Evolutionary conservation across 768 basidiomycete species (phyloP), one percentile per base, ranked within the genome.

Genomic region (Mycena latifolia): DNA sequence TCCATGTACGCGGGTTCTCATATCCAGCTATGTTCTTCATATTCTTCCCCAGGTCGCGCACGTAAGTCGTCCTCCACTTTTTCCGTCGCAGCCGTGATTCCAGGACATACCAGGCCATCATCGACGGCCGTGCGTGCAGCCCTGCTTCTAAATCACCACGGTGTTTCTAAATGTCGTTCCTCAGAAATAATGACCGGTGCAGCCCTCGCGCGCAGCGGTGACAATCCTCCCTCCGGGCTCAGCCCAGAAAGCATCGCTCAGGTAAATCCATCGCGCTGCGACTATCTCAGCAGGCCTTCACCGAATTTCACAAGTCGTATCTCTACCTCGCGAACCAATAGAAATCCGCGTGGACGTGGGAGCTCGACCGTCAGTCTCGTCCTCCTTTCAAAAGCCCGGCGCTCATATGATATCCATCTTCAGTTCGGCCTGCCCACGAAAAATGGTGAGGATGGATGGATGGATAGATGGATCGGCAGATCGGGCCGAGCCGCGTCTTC

Each of bases 281-380:
- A n/a, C 20, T n/a, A 7, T n/a, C 5, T n/a, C 20, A n/a, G 41
- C 18, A 43, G 37, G 37, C 3, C 37, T 2, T 5, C 11, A 20
- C 4, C 41, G 20, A 20, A 43, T n/a, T 22, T n/a, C 41, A 25
- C 15, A 10, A 93, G 92, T 78, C 88, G 1, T 92, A 92, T 71
- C 77, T 91, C 35, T 86, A 85, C 72, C 86, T 94, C 22, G 84
- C 80, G 9, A 84, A 87, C 55, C 92, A 93, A 77, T 89, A 91
- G 56, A 83, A 86, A 29, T 90, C 90, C 43, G 85, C 89, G 8
- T 91, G 86, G 89, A 89, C 90, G 11, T 94, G 91, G 91, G 92
- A 93, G 73, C 81, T 94, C 29, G 92, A 93, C 67, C 79, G 92
- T 92, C 72, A 80, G 91, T 47, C 47, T 27, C 46, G 31, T 10